Evolutionary conservation across 495 filamentous ascomycete genomes (phyloP).

Genomic region (Neurospora sp.): DNA sequence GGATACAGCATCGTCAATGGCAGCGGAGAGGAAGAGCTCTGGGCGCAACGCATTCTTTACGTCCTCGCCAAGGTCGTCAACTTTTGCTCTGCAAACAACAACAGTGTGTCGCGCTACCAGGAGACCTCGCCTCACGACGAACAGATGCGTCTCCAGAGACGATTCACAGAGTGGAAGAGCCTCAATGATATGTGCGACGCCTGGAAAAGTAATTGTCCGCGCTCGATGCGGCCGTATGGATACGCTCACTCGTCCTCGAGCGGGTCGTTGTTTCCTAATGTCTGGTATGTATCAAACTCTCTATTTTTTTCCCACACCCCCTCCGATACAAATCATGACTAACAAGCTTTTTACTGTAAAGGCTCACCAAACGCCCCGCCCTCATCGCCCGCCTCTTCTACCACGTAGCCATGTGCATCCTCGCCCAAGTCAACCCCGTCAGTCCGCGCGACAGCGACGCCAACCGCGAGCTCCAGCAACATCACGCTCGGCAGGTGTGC

Average conservation of each 20-base stretch:
- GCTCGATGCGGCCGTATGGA: constrained; percentile 80
- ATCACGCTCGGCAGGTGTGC: constrained; percentile 72
- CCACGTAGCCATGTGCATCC: constrained; percentile 69
- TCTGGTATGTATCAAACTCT: constrained; percentile 51
- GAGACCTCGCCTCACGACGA: constrained; percentile 49
- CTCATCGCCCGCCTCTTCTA: constrained; percentile 84
- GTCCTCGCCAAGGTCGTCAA: constrained; percentile 82
- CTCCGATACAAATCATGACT: not conserved
- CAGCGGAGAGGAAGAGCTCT: constrained; percentile 68
- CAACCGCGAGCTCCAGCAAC: constrained; percentile 56
- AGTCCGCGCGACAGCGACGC: constrained; percentile 42
- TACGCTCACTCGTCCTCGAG: constrained; percentile 56
- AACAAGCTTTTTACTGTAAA: constrained; percentile 17
- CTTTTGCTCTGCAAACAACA: constrained; percentile 46
- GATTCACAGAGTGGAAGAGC: constrained; percentile 66
- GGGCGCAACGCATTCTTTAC: constrained; percentile 84
- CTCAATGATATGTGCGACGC: constrained; percentile 65
- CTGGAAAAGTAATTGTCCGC: constrained; percentile 69
- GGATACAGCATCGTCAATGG: constrained; percentile 37
- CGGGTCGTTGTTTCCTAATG: constrained; percentile 73
- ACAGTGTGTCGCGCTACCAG: constrained; percentile 47
- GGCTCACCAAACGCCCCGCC: constrained; percentile 73
- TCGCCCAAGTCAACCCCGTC: constrained; percentile 71
- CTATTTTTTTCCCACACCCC: not conserved
- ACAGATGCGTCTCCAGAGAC: constrained; percentile 51